phyloP scores from a whole-genome alignment of 2,329 filamentous ascomycete species.

The Bimuria novae-zelandiae region DNA sequence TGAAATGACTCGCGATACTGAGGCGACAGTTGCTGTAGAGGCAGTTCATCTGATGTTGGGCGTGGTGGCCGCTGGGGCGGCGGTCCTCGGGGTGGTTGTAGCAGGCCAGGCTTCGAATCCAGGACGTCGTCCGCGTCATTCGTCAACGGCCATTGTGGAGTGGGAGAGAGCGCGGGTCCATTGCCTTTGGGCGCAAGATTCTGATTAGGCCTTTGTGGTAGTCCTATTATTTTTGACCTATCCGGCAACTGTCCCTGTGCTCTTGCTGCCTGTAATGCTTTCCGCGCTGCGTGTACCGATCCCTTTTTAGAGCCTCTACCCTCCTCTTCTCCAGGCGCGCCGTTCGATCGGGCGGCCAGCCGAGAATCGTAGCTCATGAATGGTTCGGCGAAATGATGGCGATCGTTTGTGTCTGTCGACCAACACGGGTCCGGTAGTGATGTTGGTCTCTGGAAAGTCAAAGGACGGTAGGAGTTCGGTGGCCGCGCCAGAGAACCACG shows the following conservation, averaged over 20 bases:
- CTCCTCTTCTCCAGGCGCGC: constrained; percentile 28
- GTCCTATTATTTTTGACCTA: constrained; percentile 41
- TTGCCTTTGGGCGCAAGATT: constrained; percentile 26
- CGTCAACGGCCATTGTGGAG: constrained; percentile 54
- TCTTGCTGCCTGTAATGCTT: constrained; percentile 38
- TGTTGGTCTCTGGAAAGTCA: constrained; percentile 8
- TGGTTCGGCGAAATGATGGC: constrained; percentile 32
- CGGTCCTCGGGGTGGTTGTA: constrained; percentile 39
- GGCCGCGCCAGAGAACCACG: constrained; percentile 12
- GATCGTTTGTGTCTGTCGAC: constrained; percentile 36
- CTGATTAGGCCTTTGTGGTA: constrained; percentile 43
- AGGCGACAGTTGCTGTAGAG: constrained; percentile 35
- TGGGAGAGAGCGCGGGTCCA: constrained; percentile 33
- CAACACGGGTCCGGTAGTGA: constrained; percentile 33
- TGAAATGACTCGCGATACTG: constrained; percentile 32
- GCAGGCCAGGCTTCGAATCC: constrained; percentile 28
- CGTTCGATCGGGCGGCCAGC: constrained; percentile 38
- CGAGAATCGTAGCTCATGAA: constrained; percentile 47
- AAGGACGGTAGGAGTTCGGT: constrained; percentile 7
- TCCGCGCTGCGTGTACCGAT: constrained; percentile 44
- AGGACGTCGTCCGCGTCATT: constrained; percentile 35
- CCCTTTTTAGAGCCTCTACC: constrained; percentile 35
- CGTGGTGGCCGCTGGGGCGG: constrained; percentile 50
- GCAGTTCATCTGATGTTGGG: constrained; percentile 42
- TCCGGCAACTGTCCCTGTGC: constrained; percentile 36